Base-by-base conservation (phyloP, 129 eudicot genomes). In the Centella asiatica region DNA sequence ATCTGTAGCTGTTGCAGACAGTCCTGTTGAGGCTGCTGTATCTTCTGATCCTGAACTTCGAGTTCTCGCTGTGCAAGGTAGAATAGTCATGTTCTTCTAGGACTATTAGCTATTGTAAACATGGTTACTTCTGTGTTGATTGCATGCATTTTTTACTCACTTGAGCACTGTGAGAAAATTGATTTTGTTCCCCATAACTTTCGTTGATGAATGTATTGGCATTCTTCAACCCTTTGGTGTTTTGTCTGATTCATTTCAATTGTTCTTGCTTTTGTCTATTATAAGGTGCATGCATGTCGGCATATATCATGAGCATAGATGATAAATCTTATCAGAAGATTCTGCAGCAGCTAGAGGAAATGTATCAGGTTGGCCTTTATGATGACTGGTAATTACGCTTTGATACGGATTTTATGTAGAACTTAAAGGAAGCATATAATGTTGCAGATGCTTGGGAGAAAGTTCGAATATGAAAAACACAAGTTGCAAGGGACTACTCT, bases 21-120 rank as follows among this genome's bases (percentile, higher is more conserved):
- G 7, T 64, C 59, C 62, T 45, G 59, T 70, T 44, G 78, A 74
- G 57, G 79, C 69, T 19, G 92, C 87, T 61, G 69, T 76, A 57
- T 82, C 85, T 46, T 66, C 77, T 60, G 72, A 65, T 66, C 69
- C 71, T 39, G 81, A 82, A 42, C 83, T 93, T 60, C 96, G 99
- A 20, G 27, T n/a, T 55, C 83, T 84, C 49, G 83, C 96, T 32
- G 68, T 82, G 80, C 57, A 93, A 82, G 97, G 97, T 89, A 76
- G 39, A 42, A 34, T 67, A 44, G 40, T 33, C 54, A 23, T 65
- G n/a, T 29, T 5, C 0, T 10, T 14, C 36, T 13, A 15, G 6
- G 4, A 4, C 32, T 1, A 25, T 37, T 26, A 12, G 19, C 20
- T 49, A 6, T 45, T 45, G 50, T 10, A 5, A 17, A 4, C 39